A percentile compares a stretch with the other conserved stretches of the same genome.
phyloP scores from a whole-genome alignment of 1,139 yeast genomes.

The Candida sp. region DNA sequence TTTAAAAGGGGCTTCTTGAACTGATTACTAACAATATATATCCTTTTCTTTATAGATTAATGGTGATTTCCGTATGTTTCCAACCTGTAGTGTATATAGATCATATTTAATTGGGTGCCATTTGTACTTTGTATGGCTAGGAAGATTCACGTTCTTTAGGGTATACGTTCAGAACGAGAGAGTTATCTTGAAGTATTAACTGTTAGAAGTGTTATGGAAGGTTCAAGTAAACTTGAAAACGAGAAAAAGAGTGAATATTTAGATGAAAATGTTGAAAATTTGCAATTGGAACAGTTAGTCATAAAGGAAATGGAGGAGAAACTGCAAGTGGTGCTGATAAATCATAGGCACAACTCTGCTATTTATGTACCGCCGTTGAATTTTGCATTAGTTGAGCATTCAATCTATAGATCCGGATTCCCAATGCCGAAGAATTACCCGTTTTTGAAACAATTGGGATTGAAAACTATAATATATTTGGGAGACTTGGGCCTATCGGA shows the following conservation, averaged over 20 bases:
- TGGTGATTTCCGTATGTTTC: too few species aligned
- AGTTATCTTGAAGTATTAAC: too few species aligned
- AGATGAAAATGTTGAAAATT: background rate
- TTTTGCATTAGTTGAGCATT: slow-evolving; percentile 83
- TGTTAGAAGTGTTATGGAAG: background rate
- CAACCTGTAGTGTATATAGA: too few species aligned
- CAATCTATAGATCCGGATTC: slow-evolving; percentile 88
- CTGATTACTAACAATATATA: too few species aligned
- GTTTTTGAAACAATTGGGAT: slow-evolving; percentile 64
- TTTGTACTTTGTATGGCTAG: too few species aligned
- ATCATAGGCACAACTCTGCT: background rate
- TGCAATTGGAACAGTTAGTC: background rate
- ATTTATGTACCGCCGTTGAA: slow-evolving; percentile 80
- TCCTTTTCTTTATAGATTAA: too few species aligned
- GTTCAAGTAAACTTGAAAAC: background rate
- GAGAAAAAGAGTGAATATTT: background rate
- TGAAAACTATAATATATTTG: slow-evolving; percentile 78
- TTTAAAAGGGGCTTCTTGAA: too few species aligned
- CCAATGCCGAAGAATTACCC: slow-evolving; percentile 86
- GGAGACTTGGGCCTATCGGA: slow-evolving; percentile 59
- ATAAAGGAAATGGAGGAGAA: background rate
- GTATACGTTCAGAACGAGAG: too few species aligned
- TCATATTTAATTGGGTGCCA: too few species aligned
- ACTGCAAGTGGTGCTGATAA: background rate
- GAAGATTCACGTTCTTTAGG: too few species aligned